phyloP scores from a whole-genome alignment of 148 eudicot genomes.

The Persicaria maculosa region DNA sequence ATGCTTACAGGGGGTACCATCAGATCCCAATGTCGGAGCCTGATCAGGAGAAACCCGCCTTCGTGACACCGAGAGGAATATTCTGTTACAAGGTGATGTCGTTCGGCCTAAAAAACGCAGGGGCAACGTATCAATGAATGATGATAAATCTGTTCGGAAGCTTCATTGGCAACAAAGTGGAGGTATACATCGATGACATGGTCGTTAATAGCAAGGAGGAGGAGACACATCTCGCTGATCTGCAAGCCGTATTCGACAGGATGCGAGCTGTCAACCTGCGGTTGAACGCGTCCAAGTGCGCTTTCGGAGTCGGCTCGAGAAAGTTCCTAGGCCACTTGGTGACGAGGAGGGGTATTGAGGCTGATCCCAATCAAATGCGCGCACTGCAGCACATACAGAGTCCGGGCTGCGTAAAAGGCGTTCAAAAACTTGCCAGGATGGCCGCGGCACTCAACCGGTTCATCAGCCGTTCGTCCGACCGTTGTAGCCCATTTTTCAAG shows the following conservation, averaged over 20 bases:
- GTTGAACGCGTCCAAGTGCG: background rate
- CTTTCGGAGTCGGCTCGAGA: background rate
- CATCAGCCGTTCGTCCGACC: background rate
- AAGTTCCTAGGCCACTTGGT: too few species aligned
- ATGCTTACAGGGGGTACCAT: too few species aligned
- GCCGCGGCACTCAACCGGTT: too few species aligned
- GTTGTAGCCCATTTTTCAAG: background rate
- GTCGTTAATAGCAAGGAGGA: background rate
- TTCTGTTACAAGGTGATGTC: slow-evolving; percentile 3
- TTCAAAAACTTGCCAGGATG: background rate
- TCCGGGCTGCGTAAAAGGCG: too few species aligned
- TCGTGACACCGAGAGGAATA: too few species aligned
- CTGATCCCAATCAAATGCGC: too few species aligned
- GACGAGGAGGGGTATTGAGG: too few species aligned
- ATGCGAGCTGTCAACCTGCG: background rate
- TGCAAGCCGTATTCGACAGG: background rate
- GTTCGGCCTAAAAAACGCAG: background rate
- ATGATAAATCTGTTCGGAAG: background rate
- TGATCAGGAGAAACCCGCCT: too few species aligned
- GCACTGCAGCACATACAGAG: too few species aligned
- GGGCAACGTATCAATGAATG: background rate
- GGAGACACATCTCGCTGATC: background rate
- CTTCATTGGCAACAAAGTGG: background rate
- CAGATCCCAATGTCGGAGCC: too few species aligned
- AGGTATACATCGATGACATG: background rate